Conservation (phyloP, 306 rosid species). For the Elaeagnus macrophylla region DNA sequence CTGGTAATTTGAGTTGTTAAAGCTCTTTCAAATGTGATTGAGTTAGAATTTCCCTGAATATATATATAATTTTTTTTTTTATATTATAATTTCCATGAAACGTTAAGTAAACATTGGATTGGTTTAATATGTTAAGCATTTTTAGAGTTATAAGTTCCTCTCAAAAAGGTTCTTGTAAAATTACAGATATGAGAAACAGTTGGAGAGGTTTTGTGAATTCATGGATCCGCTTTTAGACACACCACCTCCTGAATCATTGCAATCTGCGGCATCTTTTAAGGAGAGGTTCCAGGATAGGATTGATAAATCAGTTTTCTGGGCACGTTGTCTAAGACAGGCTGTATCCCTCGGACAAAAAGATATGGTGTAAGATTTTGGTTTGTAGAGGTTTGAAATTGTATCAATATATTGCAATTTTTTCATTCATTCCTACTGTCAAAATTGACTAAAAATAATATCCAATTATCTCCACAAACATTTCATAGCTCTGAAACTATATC, state of each 20-base stretch:
- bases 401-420: background rate
- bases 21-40: no score
- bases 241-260: constrained; percentile 69
- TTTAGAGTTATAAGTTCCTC: no score
- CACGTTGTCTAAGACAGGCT: constrained; percentile 47
- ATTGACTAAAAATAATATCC: background rate
- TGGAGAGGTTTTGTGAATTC: constrained; percentile 70
- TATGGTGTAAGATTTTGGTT: constrained; percentile 55
- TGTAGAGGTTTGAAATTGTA: background rate
- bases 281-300: constrained; percentile 56
- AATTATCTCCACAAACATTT: background rate
- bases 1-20: no score
- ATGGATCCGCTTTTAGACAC: constrained; percentile 82
- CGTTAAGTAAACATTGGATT: no score
- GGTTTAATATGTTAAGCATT: no score
- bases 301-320: constrained; percentile 79
- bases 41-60: no score
- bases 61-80: no score
- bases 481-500: constrained; percentile 12
- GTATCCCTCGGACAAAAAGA: constrained; percentile 75
- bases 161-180: background rate
- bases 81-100: no score
- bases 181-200: constrained; percentile 71
- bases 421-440: background rate
- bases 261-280: constrained; percentile 38